Evolutionary conservation across 495 filamentous ascomycete species (phyloP).

Genomic region (Penicillium cinerascens): DNA sequence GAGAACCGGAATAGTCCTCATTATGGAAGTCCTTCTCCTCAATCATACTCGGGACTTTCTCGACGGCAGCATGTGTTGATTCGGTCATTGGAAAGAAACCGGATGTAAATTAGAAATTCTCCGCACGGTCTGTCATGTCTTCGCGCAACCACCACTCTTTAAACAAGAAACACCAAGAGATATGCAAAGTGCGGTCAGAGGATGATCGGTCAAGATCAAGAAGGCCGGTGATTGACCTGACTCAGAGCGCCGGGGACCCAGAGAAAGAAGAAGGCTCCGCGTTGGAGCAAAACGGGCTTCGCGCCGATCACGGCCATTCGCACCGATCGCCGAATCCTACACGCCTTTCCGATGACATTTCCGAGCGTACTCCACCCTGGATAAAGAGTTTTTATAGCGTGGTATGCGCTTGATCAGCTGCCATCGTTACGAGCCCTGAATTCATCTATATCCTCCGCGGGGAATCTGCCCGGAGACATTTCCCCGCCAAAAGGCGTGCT

Average conservation of each 20-base stretch:
- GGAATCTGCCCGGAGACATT: not conserved
- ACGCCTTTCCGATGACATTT: slow-evolving; percentile 7
- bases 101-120: not conserved
- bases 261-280: slow-evolving; percentile 2
- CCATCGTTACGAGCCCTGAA: not conserved
- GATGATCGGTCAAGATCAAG: not conserved
- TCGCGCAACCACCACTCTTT: not conserved
- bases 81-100: not conserved
- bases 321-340: slow-evolving; percentile 22
- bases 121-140: not conserved
- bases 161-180: not conserved
- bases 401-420: not conserved
- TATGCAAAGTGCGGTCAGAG: not conserved
- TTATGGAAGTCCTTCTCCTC: slow-evolving; percentile 8
- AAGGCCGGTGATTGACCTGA: slow-evolving; percentile 1
- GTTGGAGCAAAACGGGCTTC: slow-evolving; percentile 9
- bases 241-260: slow-evolving; percentile 1
- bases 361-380: slow-evolving; percentile 5
- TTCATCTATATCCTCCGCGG: slow-evolving; percentile 1
- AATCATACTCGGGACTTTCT: slow-evolving; percentile 7
- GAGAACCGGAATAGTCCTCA: not conserved
- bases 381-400: not conserved
- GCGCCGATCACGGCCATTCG: slow-evolving; percentile 20
- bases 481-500: slow-evolving; percentile 1
- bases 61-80: not conserved